Conservation (phyloP, 805 yeast genomes). For the Teunomyces barrocoloradensis region DNA sequence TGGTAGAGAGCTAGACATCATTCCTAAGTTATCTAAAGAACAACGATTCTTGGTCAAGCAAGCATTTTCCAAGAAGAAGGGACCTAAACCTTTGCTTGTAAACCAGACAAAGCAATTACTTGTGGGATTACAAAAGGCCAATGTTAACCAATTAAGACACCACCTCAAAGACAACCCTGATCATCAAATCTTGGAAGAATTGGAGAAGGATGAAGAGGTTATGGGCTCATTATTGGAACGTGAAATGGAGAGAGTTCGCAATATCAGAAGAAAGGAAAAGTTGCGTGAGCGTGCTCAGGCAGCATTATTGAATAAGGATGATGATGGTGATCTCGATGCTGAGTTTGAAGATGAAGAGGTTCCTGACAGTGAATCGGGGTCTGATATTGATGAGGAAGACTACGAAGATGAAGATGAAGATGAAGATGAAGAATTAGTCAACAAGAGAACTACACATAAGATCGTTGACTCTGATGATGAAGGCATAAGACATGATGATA, state of each 20-base stretch:
- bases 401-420: slow-evolving; percentile 14
- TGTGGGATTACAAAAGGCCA: slow-evolving; percentile 38
- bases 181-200: slow-evolving; percentile 30
- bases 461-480: slow-evolving; percentile 14
- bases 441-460: background rate
- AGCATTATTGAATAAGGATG: slow-evolving; percentile 24
- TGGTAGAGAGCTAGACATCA: slow-evolving; percentile 12
- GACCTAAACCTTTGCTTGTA: slow-evolving; percentile 9
- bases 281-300: slow-evolving; percentile 34
- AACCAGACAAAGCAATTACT: slow-evolving; percentile 27
- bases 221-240: slow-evolving; percentile 47
- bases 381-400: slow-evolving; percentile 13
- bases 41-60: slow-evolving; percentile 30
- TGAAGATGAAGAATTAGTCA: slow-evolving; percentile 1
- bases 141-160: slow-evolving; percentile 41
- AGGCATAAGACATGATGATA: slow-evolving; percentile 20
- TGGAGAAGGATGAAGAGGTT: slow-evolving; percentile 42
- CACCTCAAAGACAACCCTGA: slow-evolving; percentile 22
- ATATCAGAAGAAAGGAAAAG: slow-evolving; percentile 44
- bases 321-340: slow-evolving; percentile 8
- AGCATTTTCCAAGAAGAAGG: slow-evolving; percentile 26
- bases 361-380: slow-evolving; percentile 14
- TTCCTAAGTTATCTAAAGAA: slow-evolving; percentile 34
- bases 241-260: slow-evolving; percentile 48
- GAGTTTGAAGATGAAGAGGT: slow-evolving; percentile 19